Percentiles rank a stretch among this genome's conserved stretches.
These are phyloP conservation scores for Umbelopsis isabellina DNA, from an alignment of 192 early-diverging fungal species.

Conservation along the genomic window DNA sequence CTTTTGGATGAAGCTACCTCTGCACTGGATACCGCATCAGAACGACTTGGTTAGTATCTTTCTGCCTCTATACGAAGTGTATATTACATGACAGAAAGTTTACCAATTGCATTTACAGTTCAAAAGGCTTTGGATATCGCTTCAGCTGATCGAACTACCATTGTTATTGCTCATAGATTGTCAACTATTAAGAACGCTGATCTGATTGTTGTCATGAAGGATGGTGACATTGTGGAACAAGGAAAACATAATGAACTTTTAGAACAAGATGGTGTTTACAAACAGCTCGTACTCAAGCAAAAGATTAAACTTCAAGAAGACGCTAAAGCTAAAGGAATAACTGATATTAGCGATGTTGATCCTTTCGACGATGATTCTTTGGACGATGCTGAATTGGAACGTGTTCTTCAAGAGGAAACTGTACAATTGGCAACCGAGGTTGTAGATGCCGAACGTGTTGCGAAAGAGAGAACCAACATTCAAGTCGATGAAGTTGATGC, in stretches of 20 bases:
- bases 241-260: slow-evolving; percentile 82
- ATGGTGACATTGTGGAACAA: slow-evolving; percentile 68
- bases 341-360: background rate
- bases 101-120: slow-evolving; percentile 47
- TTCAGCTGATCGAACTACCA: slow-evolving; percentile 76
- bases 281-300: slow-evolving; percentile 69
- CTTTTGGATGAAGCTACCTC: slow-evolving; percentile 80
- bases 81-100: background rate
- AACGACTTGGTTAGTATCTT: slow-evolving; percentile 67
- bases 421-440: slow-evolving; percentile 30
- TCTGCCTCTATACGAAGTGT: background rate
- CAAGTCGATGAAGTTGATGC: slow-evolving; percentile 25
- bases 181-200: slow-evolving; percentile 86
- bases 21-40: slow-evolving; percentile 68
- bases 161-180: slow-evolving; percentile 90
- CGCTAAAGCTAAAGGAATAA: background rate
- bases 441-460: slow-evolving; percentile 13
- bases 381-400: slow-evolving; percentile 25
- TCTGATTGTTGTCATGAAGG: slow-evolving; percentile 80
- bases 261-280: slow-evolving; percentile 60
- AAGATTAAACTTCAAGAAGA: slow-evolving; percentile 46
- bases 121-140: slow-evolving; percentile 82
- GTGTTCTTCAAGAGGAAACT: slow-evolving; percentile 50
- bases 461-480: slow-evolving; percentile 3
- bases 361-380: slow-evolving; percentile 3